Evolutionary conservation across 108 stramenopile genomes (phyloP).

Genomic region (Fragilaria crotonensis): DNA sequence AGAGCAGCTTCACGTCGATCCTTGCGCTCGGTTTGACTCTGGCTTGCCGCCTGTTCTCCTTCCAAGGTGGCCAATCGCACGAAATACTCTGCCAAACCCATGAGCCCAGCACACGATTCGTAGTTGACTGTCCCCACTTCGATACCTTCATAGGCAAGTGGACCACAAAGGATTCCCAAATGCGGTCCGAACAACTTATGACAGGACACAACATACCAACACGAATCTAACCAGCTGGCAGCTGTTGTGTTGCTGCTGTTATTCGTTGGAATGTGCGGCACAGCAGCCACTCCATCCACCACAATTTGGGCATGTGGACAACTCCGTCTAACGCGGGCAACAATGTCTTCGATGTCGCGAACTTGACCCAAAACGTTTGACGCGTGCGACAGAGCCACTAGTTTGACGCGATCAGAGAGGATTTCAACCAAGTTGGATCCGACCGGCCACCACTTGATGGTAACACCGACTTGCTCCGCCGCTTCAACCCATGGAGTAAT

Average conservation of each 20-base stretch:
- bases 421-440: conserved; percentile 34
- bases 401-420: conserved; percentile 34
- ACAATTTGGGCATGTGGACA: conserved; percentile 47
- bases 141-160: conserved; percentile 16
- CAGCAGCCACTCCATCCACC: conserved; percentile 81
- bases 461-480: conserved; percentile 36
- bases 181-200: conserved; percentile 19
- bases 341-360: conserved; percentile 39
- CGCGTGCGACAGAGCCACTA: conserved; percentile 71
- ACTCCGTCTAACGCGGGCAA: conserved; percentile 24
- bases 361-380: conserved; percentile 73
- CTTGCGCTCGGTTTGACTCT: not conserved
- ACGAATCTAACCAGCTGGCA: too few species aligned
- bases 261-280: conserved; percentile 37
- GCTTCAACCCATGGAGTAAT: conserved; percentile 62
- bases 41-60: not conserved
- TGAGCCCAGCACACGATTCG: conserved; percentile 71
- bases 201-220: conserved; percentile 78
- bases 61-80: conserved; percentile 7
- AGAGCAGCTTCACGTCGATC: not conserved
- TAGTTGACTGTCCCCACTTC: conserved; percentile 73
- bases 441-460: conserved; percentile 53
- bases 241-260: too few species aligned
- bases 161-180: not conserved
- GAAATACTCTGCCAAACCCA: conserved; percentile 53